Conservation (phyloP, 2,329 filamentous ascomycete genomes). For the Colletotrichum sp. region DNA sequence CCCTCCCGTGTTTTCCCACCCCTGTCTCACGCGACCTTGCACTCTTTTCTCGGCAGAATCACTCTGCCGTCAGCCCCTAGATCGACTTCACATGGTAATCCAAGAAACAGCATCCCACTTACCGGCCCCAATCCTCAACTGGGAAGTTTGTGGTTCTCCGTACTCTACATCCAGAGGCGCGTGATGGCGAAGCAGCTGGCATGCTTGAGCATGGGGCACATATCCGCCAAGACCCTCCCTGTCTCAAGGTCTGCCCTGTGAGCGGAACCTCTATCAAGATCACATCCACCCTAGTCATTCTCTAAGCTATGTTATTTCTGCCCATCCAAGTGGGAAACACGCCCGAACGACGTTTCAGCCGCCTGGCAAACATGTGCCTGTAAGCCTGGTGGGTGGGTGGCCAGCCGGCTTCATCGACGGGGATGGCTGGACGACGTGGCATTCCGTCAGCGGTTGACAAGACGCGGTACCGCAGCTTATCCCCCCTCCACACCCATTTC, state of each 20-base stretch:
- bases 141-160: neutral
- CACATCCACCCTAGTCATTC: neutral
- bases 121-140: neutral
- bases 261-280: neutral
- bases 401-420: neutral
- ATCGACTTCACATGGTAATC: neutral
- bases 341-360: constrained; percentile 1
- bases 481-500: neutral
- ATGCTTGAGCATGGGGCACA: neutral
- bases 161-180: neutral
- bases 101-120: neutral
- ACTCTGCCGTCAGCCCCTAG: neutral
- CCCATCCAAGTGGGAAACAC: neutral
- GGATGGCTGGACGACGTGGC: constrained; percentile 14
- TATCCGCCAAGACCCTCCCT: neutral
- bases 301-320: neutral
- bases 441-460: neutral
- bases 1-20: neutral
- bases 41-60: neutral
- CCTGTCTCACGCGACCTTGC: neutral
- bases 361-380: neutral
- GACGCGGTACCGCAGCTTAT: neutral
- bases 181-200: neutral
- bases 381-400: neutral
- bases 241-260: neutral